Conservation (phyloP, 768 basidiomycete species). For the Hygrophorus pudorinus region DNA sequence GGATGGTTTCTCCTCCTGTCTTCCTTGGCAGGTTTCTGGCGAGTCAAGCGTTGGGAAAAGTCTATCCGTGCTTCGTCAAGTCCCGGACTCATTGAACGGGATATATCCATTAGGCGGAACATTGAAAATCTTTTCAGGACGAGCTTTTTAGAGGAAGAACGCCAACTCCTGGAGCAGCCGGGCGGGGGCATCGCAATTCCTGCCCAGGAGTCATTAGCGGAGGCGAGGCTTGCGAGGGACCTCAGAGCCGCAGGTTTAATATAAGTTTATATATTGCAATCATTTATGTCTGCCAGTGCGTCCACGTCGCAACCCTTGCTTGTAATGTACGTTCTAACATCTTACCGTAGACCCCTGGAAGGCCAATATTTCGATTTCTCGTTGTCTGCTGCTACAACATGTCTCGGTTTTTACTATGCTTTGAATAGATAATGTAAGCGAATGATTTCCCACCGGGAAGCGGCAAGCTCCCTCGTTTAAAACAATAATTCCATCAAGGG, state of each 20-base stretch:
- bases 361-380: no score
- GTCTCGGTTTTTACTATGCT: no score
- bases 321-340: no score
- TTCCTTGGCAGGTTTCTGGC: conserved; percentile 72
- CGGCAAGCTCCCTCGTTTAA: no score
- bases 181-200: conserved; percentile 22
- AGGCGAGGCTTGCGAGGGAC: conserved; percentile 37
- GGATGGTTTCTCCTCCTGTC: conserved; percentile 91
- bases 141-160: conserved; percentile 20
- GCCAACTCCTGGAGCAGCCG: no score
- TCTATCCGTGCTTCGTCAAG: conserved; percentile 42
- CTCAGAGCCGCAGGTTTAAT: conserved; percentile 46
- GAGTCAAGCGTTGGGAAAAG: conserved; percentile 77
- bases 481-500: no score
- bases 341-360: no score
- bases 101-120: conserved; percentile 39
- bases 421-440: no score
- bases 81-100: conserved; percentile 32
- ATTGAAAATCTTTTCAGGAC: conserved; percentile 46
- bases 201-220: conserved; percentile 24
- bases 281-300: background rate
- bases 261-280: conserved; percentile 18
- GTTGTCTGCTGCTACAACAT: no score
- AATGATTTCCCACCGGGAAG: no score
- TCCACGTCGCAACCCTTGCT: background rate